Conservation (phyloP, 176 grass and related monocot genomes). For the Hordeum marinum region DNA sequence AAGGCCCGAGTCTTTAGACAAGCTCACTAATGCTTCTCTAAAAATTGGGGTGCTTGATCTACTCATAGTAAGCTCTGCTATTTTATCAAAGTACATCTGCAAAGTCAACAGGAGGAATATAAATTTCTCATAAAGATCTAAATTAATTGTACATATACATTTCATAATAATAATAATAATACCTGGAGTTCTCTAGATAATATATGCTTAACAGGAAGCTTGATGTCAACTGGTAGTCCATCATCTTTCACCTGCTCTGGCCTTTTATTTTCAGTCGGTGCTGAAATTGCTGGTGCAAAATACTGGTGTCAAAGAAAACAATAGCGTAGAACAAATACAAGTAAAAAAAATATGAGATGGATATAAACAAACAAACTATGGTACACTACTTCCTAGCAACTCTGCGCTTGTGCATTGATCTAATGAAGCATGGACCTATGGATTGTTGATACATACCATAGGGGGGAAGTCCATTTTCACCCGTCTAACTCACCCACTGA, state of each 20-base stretch:
- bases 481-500: not conserved
- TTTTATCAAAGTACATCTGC: constrained; percentile 98
- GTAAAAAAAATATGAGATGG: not conserved
- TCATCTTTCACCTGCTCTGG: constrained; percentile 71
- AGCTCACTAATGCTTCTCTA: constrained; percentile 91
- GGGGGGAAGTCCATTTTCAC: not conserved
- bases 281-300: constrained; percentile 59
- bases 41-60: constrained; percentile 60
- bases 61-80: constrained; percentile 79
- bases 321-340: constrained; percentile 3
- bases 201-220: constrained; percentile 97
- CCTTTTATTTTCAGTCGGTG: constrained; percentile 67
- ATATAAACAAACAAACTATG: not conserved
- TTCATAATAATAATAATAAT: not conserved
- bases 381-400: not conserved
- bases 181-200: constrained; percentile 92
- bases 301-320: constrained; percentile 8
- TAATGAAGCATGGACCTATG: not conserved
- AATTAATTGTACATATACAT: not conserved
- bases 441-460: not conserved
- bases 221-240: constrained; percentile 70
- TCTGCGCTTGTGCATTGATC: not conserved
- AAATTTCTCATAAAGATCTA: constrained; percentile 2
- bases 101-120: constrained; percentile 32
- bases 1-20: constrained; percentile 85